Base-by-base conservation (phyloP, 257 asterid genomes). In the Linderniella brevidens region DNA sequence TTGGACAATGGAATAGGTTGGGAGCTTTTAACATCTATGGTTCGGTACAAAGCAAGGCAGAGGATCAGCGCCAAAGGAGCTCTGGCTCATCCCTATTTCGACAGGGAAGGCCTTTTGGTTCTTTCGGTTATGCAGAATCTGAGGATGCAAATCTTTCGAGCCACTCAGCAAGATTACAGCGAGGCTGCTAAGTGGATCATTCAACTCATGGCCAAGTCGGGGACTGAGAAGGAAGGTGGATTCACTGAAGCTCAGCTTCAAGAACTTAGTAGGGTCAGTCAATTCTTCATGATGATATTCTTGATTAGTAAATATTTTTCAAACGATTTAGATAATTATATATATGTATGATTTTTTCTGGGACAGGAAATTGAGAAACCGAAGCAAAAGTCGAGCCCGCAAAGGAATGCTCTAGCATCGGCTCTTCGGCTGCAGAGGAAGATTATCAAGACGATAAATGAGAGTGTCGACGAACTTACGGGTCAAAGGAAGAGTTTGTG, bases 221-320 rank as follows among this genome's bases (percentile, higher is more conserved):
- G 99, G 44, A 90, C 99, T 0, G 52, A 81, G 59, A 68, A 62
- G 47, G 94, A 73, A 9, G 96, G 99, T 48, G 99, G 99, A 47
- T 90, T 90, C 62, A 90, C 99, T 0, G 99, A 90, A 67, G 92
- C 93, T 41, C 99, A 90, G 60, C 86, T 90, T 52, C 94, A 74
- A 56, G 86, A 71, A 54, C 81, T 81, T 52, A 70, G 74, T 52
- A 70, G 74, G 80, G 99, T 85, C 5, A 36, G 71, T 62, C 19
- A 58, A 17, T 13, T 55, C 8, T 19, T 3, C 37, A 19, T 35
- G 8, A 4, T 25, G 32, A 25, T 25, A 25, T 25, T 25, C 32
- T 25, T 25, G 32, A 35, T 13, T 12, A 32, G 25, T 53, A 4
- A 37, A 14, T 25, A 12, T 49, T 32, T 4, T 12, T 9, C 6